Base-by-base conservation (phyloP, 352 stramenopile species). In the Poterioochromonas sp. region DNA sequence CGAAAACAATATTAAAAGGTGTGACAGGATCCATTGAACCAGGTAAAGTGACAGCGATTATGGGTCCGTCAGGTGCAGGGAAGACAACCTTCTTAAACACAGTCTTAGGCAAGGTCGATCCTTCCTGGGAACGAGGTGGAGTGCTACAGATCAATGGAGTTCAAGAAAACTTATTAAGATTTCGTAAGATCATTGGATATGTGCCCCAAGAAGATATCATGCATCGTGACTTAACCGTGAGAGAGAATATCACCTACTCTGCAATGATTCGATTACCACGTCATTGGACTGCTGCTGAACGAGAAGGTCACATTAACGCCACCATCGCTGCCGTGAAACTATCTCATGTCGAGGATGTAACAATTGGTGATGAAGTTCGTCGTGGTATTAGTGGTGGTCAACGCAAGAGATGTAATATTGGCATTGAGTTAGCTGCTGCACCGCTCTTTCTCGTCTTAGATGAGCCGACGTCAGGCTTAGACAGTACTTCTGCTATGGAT, bases 31-130 rank as follows among this genome's bases (percentile, higher is more conserved):
- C 15, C 29, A 34, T 68, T 15, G 5, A 40, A 68, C 58, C 58
- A 20, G 70, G 64, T 5, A 54, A 39, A 32, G 47, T 78, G 15
- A 12, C 12, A 11, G 74, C 74, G 3, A 54, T 79, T 44, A 64
- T 78, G 64, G 78, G 78, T 15, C 79, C 79, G 37, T 81, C 74
- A 43, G 80, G 64, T 53, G 76, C 76, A 18, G 87, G 87, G n/a
- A 91, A 91, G 73, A 87, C 85, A 51, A 87, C 83, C 58, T 74
- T 91, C 0, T 74, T 91, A 0, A 91, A 91, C 15, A n/a, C 5
- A 39, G 26, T 68, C 47, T 26, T 58, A 26, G 47, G 47, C 47
- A 58, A 58, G 26, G 15, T 26, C 15, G 47, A 58, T 58, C 15
- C 15, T 15, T 26, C 15, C 15, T 58, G 47, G 47, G 47, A 58